Percentiles rank a stretch among this genome's conserved stretches.
Evolutionary conservation across 345 rosid genomes (phyloP).

Genomic region (Populus deltoides): DNA sequence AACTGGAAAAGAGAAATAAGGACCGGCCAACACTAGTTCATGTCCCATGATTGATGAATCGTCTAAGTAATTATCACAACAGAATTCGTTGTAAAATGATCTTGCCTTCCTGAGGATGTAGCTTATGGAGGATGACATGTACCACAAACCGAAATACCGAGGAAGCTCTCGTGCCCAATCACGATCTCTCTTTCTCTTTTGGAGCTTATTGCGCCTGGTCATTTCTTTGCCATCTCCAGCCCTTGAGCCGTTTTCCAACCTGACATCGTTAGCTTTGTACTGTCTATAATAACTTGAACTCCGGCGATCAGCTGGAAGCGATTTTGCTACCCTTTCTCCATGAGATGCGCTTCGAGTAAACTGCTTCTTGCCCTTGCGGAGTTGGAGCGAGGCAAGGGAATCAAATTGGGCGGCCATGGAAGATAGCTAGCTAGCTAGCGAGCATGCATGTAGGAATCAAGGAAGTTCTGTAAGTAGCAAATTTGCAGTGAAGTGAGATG

Average conservation of each 20-base stretch:
- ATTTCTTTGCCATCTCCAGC: neutral
- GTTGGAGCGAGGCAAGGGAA: too few relatives aligned
- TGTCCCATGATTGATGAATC: neutral
- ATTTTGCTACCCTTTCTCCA: neutral
- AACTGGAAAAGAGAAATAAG: constrained; percentile 50
- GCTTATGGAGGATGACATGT: constrained; percentile 36
- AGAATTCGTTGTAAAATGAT: constrained; percentile 44
- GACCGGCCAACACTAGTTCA: constrained; percentile 24
- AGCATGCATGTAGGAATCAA: too few relatives aligned
- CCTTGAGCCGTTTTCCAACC: neutral
- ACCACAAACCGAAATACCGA: constrained; percentile 29
- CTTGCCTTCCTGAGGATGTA: constrained; percentile 40
- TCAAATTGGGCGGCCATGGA: too few relatives aligned
- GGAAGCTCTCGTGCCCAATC: neutral
- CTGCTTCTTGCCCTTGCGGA: too few relatives aligned
- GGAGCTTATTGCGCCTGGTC: neutral
- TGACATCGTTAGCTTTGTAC: neutral
- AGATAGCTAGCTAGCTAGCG: too few relatives aligned
- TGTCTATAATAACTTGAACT: neutral
- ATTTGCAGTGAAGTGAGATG: too few relatives aligned
- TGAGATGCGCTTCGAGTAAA: neutral
- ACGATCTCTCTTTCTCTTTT: neutral
- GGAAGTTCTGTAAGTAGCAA: too few relatives aligned
- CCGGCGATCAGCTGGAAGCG: neutral
- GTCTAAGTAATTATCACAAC: constrained; percentile 20